Base-by-base conservation (phyloP, 768 basidiomycete genomes). In the Pleurotus citrinopileatus region DNA sequence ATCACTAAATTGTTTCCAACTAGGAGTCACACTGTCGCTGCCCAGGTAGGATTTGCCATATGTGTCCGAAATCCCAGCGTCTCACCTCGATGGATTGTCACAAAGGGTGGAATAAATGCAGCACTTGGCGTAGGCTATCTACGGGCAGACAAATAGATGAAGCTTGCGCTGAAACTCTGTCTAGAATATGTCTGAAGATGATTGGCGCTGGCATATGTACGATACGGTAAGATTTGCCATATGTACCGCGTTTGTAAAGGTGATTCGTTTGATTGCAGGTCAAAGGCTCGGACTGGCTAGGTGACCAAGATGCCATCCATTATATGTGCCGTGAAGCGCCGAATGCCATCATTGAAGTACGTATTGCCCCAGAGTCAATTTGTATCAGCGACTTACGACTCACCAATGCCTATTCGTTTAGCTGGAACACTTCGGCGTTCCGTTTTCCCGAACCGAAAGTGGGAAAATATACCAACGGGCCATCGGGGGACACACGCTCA, bases 321-420 rank as follows among this genome's bases (percentile, higher is more conserved):
- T 99, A 98, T 76, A 99, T 99, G 96, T 96, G 93, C 70, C 80
- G 93, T 25, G 96, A 99, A 71, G 96, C 96, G 34, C 96, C 95
- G 45, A 78, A 84, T 67, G 89, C 90, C 32, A 94, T 97, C 59
- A 83, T 94, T 47, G 94, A 97, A 81, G 94, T 89, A 47, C 27
- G 75, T 57, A 17, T 17, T 36, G 22, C 9, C 10, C 20, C n/a
- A 15, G n/a, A n/a, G 36, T 27, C 20, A 3, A 45, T 8, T 2
- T 15, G 25, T 10, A 7, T 47, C 10, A 32, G 2, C 19, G 40
- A 3, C 26, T 32, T 46, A 55, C 32, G 42, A 38, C 53, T 2
- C 46, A 10, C 3, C 9, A 34, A 32, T 53, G 27, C 44, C 28
- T 42, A 37, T 55, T 48, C 38, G 51, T 32, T 3, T 65, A 98